Percentiles rank a stretch among this genome's conserved stretches.
These are phyloP conservation scores for Encephalitozoon intestinalis DNA, from an alignment of 371 early-diverging fungal genomes.

Conservation along the genomic window DNA sequence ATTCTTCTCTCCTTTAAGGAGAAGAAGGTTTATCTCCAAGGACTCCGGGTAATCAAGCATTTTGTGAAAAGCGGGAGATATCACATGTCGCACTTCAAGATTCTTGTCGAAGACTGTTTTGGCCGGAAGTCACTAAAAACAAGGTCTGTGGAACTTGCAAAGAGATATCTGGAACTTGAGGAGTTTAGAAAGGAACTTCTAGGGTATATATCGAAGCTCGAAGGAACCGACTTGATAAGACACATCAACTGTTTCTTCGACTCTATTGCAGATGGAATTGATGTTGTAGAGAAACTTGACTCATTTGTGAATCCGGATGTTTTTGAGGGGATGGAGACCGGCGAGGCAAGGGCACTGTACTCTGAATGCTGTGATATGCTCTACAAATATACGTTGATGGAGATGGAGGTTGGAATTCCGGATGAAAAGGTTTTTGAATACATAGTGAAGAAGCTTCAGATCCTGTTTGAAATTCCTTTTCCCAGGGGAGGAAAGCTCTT, in stretches of 20 bases:
- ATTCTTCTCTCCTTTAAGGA: background rate
- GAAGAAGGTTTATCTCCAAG: background rate
- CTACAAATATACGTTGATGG: background rate
- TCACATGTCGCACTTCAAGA: background rate
- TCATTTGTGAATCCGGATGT: background rate
- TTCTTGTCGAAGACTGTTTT: conserved; percentile 1
- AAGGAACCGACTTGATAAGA: background rate
- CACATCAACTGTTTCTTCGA: background rate
- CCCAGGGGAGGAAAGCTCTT: conserved; percentile 8
- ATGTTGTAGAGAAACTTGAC: background rate
- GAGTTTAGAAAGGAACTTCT: background rate
- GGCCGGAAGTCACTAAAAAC: background rate
- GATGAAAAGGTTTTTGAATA: background rate
- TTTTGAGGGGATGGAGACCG: too few relatives aligned
- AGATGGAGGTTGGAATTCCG: background rate
- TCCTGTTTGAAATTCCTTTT: background rate
- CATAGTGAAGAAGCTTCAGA: background rate
- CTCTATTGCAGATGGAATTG: background rate
- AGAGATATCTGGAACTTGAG: background rate
- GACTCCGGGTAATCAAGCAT: background rate
- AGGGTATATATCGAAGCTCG: background rate
- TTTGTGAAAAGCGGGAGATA: background rate
- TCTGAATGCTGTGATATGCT: conserved; percentile 5
- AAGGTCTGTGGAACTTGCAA: background rate
- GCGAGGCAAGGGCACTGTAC: background rate